Evolutionary conservation across 352 stramenopile species (phyloP).

Genomic region (Phytopythium ostracodes): DNA sequence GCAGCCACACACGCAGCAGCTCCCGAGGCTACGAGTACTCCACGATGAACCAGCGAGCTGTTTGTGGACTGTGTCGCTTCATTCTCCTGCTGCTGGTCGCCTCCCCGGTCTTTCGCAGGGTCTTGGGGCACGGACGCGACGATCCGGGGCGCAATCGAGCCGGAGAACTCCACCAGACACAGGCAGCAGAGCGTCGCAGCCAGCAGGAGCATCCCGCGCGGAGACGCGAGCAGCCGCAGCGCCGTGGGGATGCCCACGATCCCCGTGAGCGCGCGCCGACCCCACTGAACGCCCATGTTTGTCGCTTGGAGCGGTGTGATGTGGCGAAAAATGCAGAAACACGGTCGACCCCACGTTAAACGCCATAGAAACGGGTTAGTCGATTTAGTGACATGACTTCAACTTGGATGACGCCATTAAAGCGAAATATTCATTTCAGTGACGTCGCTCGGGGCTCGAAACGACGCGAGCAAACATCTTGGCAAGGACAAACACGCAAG

Average conservation of each 20-base stretch:
- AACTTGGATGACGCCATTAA: background rate
- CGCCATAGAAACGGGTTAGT: background rate
- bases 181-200: constrained; percentile 43
- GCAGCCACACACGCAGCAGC: constrained; percentile 26
- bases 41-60: constrained; percentile 9
- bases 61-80: background rate
- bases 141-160: constrained; percentile 43
- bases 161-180: constrained; percentile 53
- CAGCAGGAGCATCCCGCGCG: constrained; percentile 46
- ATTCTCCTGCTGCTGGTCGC: background rate
- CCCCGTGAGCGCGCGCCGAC: constrained; percentile 46
- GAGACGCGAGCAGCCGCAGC: constrained; percentile 44
- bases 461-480: too few species aligned
- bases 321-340: background rate
- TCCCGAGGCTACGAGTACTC: constrained; percentile 26
- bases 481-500: too few species aligned
- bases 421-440: background rate
- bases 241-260: constrained; percentile 55
- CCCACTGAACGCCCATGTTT: constrained; percentile 49
- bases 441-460: too few species aligned
- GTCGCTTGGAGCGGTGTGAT: background rate
- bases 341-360: background rate
- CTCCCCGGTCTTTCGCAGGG: too few species aligned
- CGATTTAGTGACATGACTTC: background rate
- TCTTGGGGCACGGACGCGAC: constrained; percentile 14